Evolutionary conservation across 1,284 basidiomycete genomes (phyloP).

Genomic region (Tetrapyrgos nigripes): DNA sequence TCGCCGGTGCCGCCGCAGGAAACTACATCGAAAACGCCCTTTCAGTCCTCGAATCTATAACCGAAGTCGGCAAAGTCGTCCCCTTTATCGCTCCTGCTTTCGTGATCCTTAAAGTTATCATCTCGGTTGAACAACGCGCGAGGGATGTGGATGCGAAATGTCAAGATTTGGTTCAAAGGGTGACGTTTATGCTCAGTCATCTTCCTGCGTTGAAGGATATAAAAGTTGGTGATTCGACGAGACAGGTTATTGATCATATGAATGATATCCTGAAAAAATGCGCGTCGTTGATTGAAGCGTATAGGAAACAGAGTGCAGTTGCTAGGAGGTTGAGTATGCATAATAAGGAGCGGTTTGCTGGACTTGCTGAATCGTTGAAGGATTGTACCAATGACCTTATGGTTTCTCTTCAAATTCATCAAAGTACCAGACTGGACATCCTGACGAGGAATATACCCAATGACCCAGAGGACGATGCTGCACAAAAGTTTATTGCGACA

Average conservation of each 20-base stretch:
- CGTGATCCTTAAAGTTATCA: conserved; percentile 43
- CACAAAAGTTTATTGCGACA: conserved; percentile 34
- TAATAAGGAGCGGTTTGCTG: conserved; percentile 37
- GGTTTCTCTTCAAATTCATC: conserved; percentile 46
- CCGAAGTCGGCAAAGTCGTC: conserved; percentile 40
- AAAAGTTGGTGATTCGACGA: conserved; percentile 31
- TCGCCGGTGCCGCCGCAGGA: neutral
- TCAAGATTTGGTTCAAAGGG: conserved; percentile 43
- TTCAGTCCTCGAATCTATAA: conserved; percentile 34
- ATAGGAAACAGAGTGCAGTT: conserved; percentile 38
- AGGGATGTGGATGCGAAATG: conserved; percentile 45
- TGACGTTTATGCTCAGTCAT: conserved; percentile 46
- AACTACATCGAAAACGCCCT: conserved; percentile 32
- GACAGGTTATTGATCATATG: conserved; percentile 33
- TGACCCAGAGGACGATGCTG: conserved; percentile 41
- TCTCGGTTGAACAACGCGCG: conserved; percentile 43
- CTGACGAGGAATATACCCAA: conserved; percentile 33
- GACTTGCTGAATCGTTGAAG: conserved; percentile 32
- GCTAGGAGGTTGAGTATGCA: conserved; percentile 39
- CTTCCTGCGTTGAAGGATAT: conserved; percentile 37
- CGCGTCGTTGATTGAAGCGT: conserved; percentile 38
- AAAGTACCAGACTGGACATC: conserved; percentile 40
- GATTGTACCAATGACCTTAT: conserved; percentile 41
- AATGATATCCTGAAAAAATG: conserved; percentile 24
- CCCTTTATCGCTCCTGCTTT: conserved; percentile 45